Conservation (phyloP, 2,329 filamentous ascomycete species). For the Fusarium armeniacum region DNA sequence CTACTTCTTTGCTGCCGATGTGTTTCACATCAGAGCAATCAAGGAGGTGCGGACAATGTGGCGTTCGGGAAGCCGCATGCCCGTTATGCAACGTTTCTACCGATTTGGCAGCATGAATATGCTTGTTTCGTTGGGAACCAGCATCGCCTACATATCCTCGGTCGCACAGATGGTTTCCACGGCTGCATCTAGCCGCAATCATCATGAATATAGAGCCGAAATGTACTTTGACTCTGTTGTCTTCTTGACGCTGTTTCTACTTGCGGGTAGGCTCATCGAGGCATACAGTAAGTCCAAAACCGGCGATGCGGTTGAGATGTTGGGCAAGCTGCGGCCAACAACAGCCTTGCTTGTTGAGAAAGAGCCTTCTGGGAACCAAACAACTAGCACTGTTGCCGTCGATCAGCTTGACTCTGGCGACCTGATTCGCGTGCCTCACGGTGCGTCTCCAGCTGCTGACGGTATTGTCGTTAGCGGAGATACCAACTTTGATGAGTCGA, state of each 20-base stretch:
- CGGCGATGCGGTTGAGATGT: slow-evolving; percentile 84
- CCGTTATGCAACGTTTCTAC: slow-evolving; percentile 82
- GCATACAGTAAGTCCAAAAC: slow-evolving; percentile 93
- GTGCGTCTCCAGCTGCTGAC: slow-evolving; percentile 87
- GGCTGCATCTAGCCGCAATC: slow-evolving; percentile 58
- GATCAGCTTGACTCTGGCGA: slow-evolving; percentile 84
- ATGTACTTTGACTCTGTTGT: slow-evolving; percentile 95
- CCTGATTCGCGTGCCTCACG: slow-evolving; percentile 80
- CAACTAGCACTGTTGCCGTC: slow-evolving; percentile 64
- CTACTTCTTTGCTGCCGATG: slow-evolving; percentile 87
- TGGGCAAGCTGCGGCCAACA: slow-evolving; percentile 82
- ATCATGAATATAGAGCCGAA: slow-evolving; percentile 48
- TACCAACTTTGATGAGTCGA: slow-evolving; percentile 87
- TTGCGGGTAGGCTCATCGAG: slow-evolving; percentile 81
- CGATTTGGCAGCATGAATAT: slow-evolving; percentile 98
- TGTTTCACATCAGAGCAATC: slow-evolving; percentile 83
- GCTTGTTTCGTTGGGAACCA: slow-evolving; percentile 89
- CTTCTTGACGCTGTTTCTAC: slow-evolving; percentile 89
- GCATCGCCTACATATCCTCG: slow-evolving; percentile 88
- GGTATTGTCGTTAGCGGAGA: slow-evolving; percentile 75
- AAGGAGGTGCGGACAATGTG: slow-evolving; percentile 85
- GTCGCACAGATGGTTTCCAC: slow-evolving; percentile 79
- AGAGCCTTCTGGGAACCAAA: slow-evolving; percentile 53
- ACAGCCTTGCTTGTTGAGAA: slow-evolving; percentile 78
- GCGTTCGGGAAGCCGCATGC: slow-evolving; percentile 79